A percentile compares a stretch with the other conserved stretches of the same genome.
Conservation (phyloP, 257 asterid genomes). For the Coffea eugenioides region DNA sequence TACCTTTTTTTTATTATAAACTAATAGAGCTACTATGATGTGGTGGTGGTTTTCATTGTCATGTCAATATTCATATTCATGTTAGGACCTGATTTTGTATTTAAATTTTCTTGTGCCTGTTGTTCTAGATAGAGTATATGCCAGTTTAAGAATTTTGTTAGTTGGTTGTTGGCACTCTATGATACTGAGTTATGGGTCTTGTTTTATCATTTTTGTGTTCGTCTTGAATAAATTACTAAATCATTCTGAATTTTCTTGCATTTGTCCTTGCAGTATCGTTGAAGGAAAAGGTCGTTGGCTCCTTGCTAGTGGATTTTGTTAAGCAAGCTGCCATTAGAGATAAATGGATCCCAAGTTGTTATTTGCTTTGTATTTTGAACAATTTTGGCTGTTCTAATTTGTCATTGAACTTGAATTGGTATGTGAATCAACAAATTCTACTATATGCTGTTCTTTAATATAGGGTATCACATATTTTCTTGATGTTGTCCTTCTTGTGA, state of each 20-base stretch:
- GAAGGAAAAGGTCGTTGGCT: conserved; percentile 1
- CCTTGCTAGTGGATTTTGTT: neutral
- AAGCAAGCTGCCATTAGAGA: conserved; percentile 1
- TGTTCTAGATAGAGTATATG: neutral
- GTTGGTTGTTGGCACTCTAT: neutral
- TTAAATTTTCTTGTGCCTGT: neutral
- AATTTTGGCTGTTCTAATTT: conserved; percentile 4
- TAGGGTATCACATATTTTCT: neutral
- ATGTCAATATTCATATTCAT: neutral
- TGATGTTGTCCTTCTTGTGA: no score
- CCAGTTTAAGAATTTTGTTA: neutral
- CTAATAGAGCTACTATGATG: neutral
- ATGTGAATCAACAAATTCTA: conserved; percentile 16
- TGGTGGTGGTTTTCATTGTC: neutral
- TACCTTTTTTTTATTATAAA: neutral
- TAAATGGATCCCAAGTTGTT: neutral
- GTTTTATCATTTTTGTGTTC: neutral
- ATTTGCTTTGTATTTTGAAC: conserved; percentile 3
- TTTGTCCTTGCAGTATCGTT: conserved; percentile 49
- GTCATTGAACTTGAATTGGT: conserved; percentile 14
- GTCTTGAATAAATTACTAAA: neutral
- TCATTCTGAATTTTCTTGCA: neutral
- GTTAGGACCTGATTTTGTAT: neutral
- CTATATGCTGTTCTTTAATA: neutral
- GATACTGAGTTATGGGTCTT: neutral